Evolutionary conservation across 352 stramenopile genomes (phyloP), one percentile per base, ranked within the genome.

Genomic region (Pythium oligandrum): DNA sequence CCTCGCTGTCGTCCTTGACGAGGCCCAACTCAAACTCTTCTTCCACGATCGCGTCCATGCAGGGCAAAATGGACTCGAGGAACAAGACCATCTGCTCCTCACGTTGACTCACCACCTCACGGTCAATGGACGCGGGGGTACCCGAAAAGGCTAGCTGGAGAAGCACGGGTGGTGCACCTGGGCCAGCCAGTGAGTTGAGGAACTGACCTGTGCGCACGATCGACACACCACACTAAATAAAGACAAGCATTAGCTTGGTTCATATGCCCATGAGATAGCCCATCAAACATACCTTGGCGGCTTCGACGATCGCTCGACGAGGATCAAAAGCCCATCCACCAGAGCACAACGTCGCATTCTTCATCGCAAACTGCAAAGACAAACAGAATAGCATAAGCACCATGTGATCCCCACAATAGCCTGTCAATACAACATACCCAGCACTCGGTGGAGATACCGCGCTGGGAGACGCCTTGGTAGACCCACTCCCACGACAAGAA

Each of bases 401-500:
- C 30, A 9, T 48, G 42, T 7, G 30, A 30, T 44, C 5, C 9
- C 4, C 2, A n/a, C 4, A 26, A 33, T 37, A 55, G 12, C 3
- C 44, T 7, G 10, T 51, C 2, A 35, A 10, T 11, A 53, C 3
- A 26, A 59, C 68, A 34, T 70, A 88, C 80, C 81, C 81, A 91
- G 64, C 81, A 91, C 57, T 91, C 81, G 7, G 76, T 86, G 3
- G 78, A 88, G 49, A 93, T 91, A 5, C 83, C 80, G 11, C 70
- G 76, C 46, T 88, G 78, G 0, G 83, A 89, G 40, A 91, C 83
- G 48, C 83, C 83, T 46, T 93, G 83, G 55, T 88, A 93, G 4
- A 90, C 74, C 83, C 83, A 93, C 40, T 93, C 80, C 83, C 83
- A 93, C 0, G 77, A 88, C 33, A 93, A 63, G 47, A 90, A 91